These are phyloP conservation scores for Cydonia oblonga DNA, from an alignment of 331 rosid genomes.

Conservation along the genomic window DNA sequence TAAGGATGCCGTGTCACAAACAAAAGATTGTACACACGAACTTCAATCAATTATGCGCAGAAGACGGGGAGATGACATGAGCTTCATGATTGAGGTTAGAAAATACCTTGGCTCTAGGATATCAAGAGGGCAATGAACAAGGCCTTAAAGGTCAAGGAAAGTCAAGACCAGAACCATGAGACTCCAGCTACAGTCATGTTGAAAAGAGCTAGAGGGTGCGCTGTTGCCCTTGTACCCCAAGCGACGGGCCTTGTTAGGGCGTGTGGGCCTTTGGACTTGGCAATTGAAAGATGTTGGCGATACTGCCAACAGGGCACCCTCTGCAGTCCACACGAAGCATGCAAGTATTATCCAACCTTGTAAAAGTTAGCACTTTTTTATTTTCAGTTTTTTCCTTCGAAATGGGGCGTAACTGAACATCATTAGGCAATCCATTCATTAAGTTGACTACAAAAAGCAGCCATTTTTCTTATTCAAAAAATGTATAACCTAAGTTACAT, in stretches of 20 bases:
- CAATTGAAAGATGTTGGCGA: too few relatives aligned
- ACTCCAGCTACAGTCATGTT: slow-evolving; percentile 11
- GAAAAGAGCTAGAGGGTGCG: slow-evolving; percentile 19
- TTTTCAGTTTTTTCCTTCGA: too few relatives aligned
- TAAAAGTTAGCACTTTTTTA: too few relatives aligned
- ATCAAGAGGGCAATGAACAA: slow-evolving; percentile 13
- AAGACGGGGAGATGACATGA: slow-evolving; percentile 6
- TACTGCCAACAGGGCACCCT: too few relatives aligned
- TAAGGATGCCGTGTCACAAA: slow-evolving; percentile 24
- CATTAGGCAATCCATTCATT: not conserved
- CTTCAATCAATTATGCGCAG: slow-evolving; percentile 17
- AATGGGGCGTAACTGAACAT: too few relatives aligned
- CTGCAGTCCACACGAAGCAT: too few relatives aligned
- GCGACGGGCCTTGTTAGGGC: too few relatives aligned
- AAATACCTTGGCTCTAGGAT: slow-evolving; percentile 1
- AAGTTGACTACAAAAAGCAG: not conserved
- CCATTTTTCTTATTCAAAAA: not conserved
- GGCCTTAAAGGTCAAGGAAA: slow-evolving; percentile 21
- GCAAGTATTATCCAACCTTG: too few relatives aligned
- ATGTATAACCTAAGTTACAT: not conserved
- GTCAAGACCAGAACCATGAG: slow-evolving; percentile 1
- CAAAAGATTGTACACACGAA: slow-evolving; percentile 24
- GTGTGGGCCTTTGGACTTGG: too few relatives aligned
- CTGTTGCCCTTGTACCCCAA: too few relatives aligned
- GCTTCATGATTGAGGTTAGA: not conserved